phyloP scores from a whole-genome alignment of 176 grass and related monocot genomes.

The Cenchrus americanus region DNA sequence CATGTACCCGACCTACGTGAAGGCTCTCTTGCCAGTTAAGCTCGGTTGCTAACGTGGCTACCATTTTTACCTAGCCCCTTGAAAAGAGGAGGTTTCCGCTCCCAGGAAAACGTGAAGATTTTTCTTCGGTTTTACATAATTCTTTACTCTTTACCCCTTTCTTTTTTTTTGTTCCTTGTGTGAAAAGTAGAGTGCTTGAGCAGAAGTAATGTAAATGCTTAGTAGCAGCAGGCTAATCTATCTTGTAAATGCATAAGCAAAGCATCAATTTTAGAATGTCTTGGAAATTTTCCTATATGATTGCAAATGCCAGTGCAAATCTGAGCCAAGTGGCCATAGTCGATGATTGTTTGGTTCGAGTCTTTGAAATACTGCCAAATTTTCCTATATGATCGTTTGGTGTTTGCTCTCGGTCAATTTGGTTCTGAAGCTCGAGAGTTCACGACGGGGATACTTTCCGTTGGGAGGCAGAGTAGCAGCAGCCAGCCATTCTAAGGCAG shows the following conservation, averaged over 20 bases:
- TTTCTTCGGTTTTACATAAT: conserved; percentile 42
- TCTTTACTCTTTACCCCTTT: conserved; percentile 39
- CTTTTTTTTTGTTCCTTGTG: not conserved
- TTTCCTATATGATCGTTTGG: not conserved
- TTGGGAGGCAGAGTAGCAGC: too few relatives aligned
- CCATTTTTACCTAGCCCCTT: conserved; percentile 63
- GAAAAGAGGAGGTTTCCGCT: conserved; percentile 41
- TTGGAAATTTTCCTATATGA: conserved; percentile 27
- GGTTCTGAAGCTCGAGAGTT: not conserved
- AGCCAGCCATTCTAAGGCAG: too few relatives aligned
- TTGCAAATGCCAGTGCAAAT: conserved; percentile 33
- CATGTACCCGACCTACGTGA: not conserved
- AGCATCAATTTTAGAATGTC: conserved; percentile 48
- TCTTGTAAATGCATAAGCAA: conserved; percentile 80
- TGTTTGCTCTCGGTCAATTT: not conserved
- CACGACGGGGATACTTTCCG: too few relatives aligned
- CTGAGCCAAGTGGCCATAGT: not conserved
- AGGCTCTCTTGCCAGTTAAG: conserved; percentile 45
- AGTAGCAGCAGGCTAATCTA: conserved; percentile 67
- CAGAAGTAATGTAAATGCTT: conserved; percentile 83
- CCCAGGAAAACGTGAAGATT: conserved; percentile 32
- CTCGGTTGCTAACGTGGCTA: conserved; percentile 59
- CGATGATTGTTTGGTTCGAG: not conserved
- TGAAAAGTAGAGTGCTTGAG: conserved; percentile 63
- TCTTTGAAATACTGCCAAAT: too few relatives aligned